Base-by-base conservation (phyloP, 306 rosid species). In the Acacia confusa region DNA sequence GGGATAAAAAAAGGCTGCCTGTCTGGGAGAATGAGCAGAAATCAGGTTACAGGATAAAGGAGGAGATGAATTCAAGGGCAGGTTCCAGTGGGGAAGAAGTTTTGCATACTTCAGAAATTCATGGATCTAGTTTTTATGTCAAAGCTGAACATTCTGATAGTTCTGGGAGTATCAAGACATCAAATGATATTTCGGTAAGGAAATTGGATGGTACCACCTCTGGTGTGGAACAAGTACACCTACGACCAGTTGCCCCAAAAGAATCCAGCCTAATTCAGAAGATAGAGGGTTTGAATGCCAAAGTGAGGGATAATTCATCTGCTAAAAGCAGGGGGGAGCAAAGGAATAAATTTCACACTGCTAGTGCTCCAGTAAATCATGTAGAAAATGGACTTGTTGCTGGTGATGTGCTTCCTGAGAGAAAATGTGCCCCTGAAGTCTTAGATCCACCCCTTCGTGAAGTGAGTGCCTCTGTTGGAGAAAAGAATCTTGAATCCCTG, bases 261-360 rank as follows among this genome's bases (percentile, higher is more conserved):
- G 95, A 93, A 82, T 75, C 96, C 80, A 90, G 91, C 81, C 72
- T 95, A 81, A 90, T 95, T 78, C 93, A 86, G 82, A 92, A 92
- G 86, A 92, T 95, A 78, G 96, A 93, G 88, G 94, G 96, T 85
- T 84, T 95, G 82, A 95, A 95, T 92, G 97, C 97, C 79, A 95
- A 92, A 88, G 96, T 90, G 32, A 91, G 99, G 27, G 98, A 92
- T 28, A 63, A 15, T 68, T 79, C 90, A 69, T 83, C 89, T 81
- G 76, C 86, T 75, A 86, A 84, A 72, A 80, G 69, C 47, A 82
- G 81, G 81, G 97, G 86, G 81, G 92, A 86, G 67, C 88, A 80
- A 78, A 78, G 80, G 61, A 89, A 80, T 78, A 89, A 87, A 78
- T 74, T 78, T 84, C 89, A 78, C 67, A 69, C 80, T 45, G 66